These are phyloP conservation scores for Scedosporium apiospermum DNA, from an alignment of 2,329 filamentous ascomycete species.

Conservation along the genomic window DNA sequence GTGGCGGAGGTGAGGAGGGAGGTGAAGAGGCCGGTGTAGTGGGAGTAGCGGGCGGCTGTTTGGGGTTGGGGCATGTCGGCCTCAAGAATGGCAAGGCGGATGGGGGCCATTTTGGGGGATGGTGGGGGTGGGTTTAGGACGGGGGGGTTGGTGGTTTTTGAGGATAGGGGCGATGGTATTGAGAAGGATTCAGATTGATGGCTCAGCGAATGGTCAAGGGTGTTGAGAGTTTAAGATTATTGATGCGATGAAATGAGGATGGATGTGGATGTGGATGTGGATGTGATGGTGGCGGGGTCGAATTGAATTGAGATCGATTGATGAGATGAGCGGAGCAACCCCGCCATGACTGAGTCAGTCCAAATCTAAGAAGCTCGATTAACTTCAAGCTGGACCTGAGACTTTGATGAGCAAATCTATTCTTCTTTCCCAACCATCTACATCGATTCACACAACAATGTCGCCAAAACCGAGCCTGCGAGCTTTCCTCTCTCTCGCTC, in stretches of 20 bases:
- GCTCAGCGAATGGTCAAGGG: background rate
- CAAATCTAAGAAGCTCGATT: too few relatives aligned
- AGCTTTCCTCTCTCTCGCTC: conserved; percentile 62
- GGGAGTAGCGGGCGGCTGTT: conserved; percentile 54
- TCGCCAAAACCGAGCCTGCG: conserved; percentile 29
- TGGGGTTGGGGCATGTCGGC: conserved; percentile 67
- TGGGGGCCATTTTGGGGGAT: conserved; percentile 23
- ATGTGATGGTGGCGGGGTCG: too few relatives aligned
- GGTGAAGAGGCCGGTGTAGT: conserved; percentile 64
- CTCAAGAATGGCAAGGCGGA: conserved; percentile 81
- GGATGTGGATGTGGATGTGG: too few relatives aligned
- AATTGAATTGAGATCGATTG: too few relatives aligned
- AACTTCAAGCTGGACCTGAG: too few relatives aligned
- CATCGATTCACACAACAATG: conserved; percentile 13
- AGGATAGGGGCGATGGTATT: too few relatives aligned
- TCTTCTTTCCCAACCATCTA: background rate
- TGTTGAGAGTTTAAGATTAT: too few relatives aligned
- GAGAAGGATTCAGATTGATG: background rate
- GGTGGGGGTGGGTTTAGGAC: background rate
- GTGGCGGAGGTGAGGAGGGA: conserved; percentile 46
- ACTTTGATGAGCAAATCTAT: too few relatives aligned
- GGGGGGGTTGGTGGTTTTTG: too few relatives aligned
- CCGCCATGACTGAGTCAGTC: too few relatives aligned
- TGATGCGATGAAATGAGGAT: too few relatives aligned
- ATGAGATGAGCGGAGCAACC: too few relatives aligned